Percentiles rank a stretch among this genome's conserved stretches.
phyloP scores from a whole-genome alignment of 2,329 filamentous ascomycete genomes.

The Ophioceras dolichostomum region DNA sequence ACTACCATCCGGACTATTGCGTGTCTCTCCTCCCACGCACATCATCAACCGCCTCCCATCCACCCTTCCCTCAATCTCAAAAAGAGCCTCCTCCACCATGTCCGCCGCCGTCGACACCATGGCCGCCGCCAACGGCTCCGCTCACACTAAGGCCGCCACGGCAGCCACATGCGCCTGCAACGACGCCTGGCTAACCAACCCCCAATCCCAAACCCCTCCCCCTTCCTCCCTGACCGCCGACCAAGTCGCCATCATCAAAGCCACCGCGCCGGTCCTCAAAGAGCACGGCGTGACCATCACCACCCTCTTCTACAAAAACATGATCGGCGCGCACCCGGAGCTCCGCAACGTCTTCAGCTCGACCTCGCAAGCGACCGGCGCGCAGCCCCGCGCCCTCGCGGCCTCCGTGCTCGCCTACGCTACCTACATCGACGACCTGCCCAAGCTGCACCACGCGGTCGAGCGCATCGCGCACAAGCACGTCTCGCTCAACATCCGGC shows the following conservation, averaged over 20 bases:
- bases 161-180: not conserved
- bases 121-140: not conserved
- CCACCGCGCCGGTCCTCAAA: constrained; percentile 61
- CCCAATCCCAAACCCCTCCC: no score
- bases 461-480: constrained; percentile 71
- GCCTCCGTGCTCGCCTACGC: constrained; percentile 61
- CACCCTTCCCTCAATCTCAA: not conserved
- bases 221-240: constrained; percentile 44
- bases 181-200: no score
- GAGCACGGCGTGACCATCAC: constrained; percentile 59
- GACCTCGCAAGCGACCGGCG: constrained; percentile 54
- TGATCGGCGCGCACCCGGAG: constrained; percentile 51
- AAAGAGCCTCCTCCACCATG: not conserved
- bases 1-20: no score
- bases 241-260: constrained; percentile 62
- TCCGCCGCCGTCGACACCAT: not conserved
- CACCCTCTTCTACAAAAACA: constrained; percentile 57
- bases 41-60: not conserved
- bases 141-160: not conserved
- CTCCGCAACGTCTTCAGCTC: constrained; percentile 61
- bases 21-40: no score
- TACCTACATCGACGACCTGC: constrained; percentile 57
- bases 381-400: constrained; percentile 59
- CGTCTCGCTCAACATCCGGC: constrained; percentile 53
- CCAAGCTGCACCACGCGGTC: constrained; percentile 38